Conservation (phyloP, 257 asterid genomes). For the Catharanthus roseus region DNA sequence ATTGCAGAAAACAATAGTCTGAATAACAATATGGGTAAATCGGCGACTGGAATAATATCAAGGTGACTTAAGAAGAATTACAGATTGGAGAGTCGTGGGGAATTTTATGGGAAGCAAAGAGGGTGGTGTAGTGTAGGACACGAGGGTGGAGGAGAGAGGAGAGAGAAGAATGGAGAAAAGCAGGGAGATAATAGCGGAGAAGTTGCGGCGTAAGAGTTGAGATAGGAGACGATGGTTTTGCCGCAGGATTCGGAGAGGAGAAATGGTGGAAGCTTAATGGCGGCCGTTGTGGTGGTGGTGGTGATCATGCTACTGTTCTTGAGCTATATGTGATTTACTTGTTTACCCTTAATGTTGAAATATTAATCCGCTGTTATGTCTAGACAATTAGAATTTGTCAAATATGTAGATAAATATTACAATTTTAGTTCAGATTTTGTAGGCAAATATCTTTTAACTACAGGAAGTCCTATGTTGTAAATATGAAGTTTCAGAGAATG, state of each 20-base stretch:
- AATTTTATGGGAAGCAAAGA: constrained; percentile 47
- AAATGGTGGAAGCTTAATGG: constrained; percentile 39
- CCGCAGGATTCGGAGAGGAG: constrained; percentile 52
- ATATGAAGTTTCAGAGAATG: too few relatives aligned
- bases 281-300: constrained; percentile 5
- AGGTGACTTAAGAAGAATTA: constrained; percentile 56
- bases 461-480: too few relatives aligned
- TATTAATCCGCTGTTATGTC: too few relatives aligned
- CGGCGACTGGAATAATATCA: constrained; percentile 33
- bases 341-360: too few relatives aligned
- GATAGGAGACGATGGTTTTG: constrained; percentile 48
- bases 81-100: constrained; percentile 58
- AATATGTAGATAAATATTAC: too few relatives aligned
- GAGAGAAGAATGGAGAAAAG: constrained; percentile 47
- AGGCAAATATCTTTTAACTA: too few relatives aligned
- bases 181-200: constrained; percentile 48
- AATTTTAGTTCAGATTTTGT: too few relatives aligned
- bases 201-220: constrained; percentile 54
- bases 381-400: too few relatives aligned
- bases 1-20: constrained; percentile 36
- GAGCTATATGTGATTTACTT: too few relatives aligned
- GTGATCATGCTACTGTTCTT: constrained; percentile 22
- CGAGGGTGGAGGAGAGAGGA: constrained; percentile 48
- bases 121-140: constrained; percentile 44
- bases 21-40: constrained; percentile 32